Percentiles rank a stretch among this genome's conserved stretches.
These are phyloP conservation scores for Claviceps humidiphila DNA, from an alignment of 2,329 filamentous ascomycete species.

Conservation along the genomic window DNA sequence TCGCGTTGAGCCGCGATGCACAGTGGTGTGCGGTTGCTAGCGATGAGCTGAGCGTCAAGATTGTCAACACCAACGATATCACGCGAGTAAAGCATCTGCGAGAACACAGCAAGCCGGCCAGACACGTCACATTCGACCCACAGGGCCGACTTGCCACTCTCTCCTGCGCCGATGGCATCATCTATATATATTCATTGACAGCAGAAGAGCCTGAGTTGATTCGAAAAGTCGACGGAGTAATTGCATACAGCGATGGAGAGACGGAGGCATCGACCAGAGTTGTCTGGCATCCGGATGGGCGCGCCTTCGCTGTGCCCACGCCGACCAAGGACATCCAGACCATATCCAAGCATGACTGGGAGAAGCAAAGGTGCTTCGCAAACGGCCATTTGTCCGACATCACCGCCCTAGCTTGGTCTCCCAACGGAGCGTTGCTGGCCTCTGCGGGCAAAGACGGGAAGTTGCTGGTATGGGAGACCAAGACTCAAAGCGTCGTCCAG, in stretches of 20 bases:
- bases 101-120: slow-evolving; percentile 77
- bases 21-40: slow-evolving; percentile 93
- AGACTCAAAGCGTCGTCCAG: slow-evolving; percentile 68
- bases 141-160: slow-evolving; percentile 63
- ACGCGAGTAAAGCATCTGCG: slow-evolving; percentile 62
- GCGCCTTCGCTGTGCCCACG: slow-evolving; percentile 77
- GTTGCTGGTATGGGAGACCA: slow-evolving; percentile 76
- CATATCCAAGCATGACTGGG: slow-evolving; percentile 81
- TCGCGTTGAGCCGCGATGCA: slow-evolving; percentile 67
- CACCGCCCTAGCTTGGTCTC: slow-evolving; percentile 82
- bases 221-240: slow-evolving; percentile 73
- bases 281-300: slow-evolving; percentile 88
- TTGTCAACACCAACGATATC: slow-evolving; percentile 73
- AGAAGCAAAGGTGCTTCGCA: slow-evolving; percentile 66
- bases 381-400: slow-evolving; percentile 74
- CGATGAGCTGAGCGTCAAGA: slow-evolving; percentile 83
- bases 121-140: slow-evolving; percentile 80
- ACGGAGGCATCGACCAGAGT: slow-evolving; percentile 57
- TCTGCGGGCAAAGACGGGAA: slow-evolving; percentile 55
- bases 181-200: slow-evolving; percentile 80
- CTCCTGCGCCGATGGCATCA: slow-evolving; percentile 74
- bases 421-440: slow-evolving; percentile 79
- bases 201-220: slow-evolving; percentile 69
- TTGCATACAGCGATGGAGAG: slow-evolving; percentile 64
- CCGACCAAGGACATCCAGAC: slow-evolving; percentile 73